A percentile compares a stretch with the other conserved stretches of the same genome.
Conservation (phyloP, 2,329 filamentous ascomycete genomes). For the Penicillium sp. region DNA sequence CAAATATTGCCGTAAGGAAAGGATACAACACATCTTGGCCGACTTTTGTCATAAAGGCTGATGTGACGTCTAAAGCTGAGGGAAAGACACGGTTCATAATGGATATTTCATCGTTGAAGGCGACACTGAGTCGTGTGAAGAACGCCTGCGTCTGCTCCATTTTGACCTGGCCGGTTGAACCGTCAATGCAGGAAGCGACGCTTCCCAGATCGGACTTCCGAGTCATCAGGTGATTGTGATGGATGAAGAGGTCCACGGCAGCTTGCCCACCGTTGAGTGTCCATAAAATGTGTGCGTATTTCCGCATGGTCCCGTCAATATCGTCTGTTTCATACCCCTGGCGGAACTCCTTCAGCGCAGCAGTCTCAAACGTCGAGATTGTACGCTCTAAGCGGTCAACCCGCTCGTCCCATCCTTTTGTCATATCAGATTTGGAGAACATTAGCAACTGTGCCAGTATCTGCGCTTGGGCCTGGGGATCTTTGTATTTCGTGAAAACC, state of each 20-base stretch:
- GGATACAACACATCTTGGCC: constrained; percentile 80
- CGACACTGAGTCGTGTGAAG: constrained; percentile 70
- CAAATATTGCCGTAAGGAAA: constrained; percentile 80
- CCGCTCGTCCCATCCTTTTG: constrained; percentile 69
- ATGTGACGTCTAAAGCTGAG: constrained; percentile 66
- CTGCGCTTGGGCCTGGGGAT: constrained; percentile 85
- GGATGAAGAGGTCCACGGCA: constrained; percentile 80
- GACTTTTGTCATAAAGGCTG: constrained; percentile 76
- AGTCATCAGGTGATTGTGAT: constrained; percentile 81
- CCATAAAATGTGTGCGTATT: constrained; percentile 83
- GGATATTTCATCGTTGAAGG: constrained; percentile 77
- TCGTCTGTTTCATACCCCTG: constrained; percentile 88
- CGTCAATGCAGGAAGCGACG: constrained; percentile 78
- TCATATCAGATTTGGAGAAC: constrained; percentile 79
- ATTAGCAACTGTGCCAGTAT: constrained; percentile 78
- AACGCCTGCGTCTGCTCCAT: constrained; percentile 79
- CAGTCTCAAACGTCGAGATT: constrained; percentile 82
- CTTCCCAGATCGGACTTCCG: constrained; percentile 70
- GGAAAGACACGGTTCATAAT: constrained; percentile 84
- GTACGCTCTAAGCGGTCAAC: constrained; percentile 72
- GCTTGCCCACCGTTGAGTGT: constrained; percentile 76
- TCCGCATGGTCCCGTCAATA: constrained; percentile 81
- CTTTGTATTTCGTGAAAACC: constrained; percentile 81
- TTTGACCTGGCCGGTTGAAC: constrained; percentile 65
- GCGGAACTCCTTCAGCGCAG: constrained; percentile 87